Evolutionary conservation across 257 asterid genomes (phyloP).

Genomic region (Anisodus acutangulus): DNA sequence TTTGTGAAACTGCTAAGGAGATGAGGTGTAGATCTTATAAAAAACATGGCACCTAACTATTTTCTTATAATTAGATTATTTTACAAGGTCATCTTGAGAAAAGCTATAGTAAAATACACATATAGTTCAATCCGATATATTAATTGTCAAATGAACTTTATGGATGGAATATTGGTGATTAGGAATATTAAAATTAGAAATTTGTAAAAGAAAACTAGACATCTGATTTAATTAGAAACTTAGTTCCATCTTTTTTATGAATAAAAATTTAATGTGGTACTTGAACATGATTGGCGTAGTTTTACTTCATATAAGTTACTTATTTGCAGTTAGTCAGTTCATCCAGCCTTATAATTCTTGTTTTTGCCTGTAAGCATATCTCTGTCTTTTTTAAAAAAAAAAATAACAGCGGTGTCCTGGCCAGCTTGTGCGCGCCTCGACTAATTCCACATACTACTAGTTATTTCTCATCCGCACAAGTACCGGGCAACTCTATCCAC

Average conservation of each 20-base stretch:
- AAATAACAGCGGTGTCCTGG: no score
- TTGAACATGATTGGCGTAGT: neutral
- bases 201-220: neutral
- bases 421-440: no score
- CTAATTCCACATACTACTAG: no score
- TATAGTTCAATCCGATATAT: neutral
- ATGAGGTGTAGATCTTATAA: neutral
- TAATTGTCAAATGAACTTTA: neutral
- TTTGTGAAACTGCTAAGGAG: neutral
- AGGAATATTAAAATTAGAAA: neutral
- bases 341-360: neutral
- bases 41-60: neutral
- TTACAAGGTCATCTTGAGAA: neutral
- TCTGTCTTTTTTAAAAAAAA: neutral
- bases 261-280: neutral
- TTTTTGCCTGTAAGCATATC: neutral
- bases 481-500: no score
- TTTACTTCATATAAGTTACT: neutral
- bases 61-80: neutral
- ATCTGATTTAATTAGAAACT: constrained; percentile 13
- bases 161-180: neutral
- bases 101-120: neutral
- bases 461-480: no score
- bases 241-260: neutral
- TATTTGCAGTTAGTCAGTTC: constrained; percentile 2